Conservation (phyloP, 2,329 filamentous ascomycete species). For the Didymella lethalis region DNA sequence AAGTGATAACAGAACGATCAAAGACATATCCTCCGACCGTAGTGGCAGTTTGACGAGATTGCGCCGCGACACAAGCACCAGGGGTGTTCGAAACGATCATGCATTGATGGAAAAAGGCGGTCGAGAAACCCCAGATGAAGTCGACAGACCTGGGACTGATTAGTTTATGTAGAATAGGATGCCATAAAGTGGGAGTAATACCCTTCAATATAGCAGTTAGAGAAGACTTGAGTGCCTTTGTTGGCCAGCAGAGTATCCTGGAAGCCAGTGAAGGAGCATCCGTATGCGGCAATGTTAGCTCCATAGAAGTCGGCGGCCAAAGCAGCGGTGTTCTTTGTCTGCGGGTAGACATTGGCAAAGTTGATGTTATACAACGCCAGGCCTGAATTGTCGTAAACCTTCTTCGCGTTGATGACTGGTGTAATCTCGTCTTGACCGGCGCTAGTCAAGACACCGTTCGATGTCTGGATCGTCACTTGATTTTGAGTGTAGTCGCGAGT, state of each 20-base stretch:
- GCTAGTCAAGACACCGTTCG: slow-evolving; percentile 52
- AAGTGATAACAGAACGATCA: slow-evolving; percentile 58
- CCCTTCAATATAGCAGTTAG: slow-evolving; percentile 63
- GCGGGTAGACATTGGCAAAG: slow-evolving; percentile 48
- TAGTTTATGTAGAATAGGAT: background rate
- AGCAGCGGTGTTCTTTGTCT: slow-evolving; percentile 44
- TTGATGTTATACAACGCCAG: slow-evolving; percentile 48
- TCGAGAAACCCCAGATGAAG: slow-evolving; percentile 63
- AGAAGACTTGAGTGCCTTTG: slow-evolving; percentile 63
- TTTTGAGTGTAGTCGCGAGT: slow-evolving; percentile 50
- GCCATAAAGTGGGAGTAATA: background rate
- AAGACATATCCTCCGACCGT: slow-evolving; percentile 59
- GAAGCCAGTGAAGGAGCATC: slow-evolving; percentile 60
- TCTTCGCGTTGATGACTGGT: slow-evolving; percentile 57
- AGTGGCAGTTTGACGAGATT: slow-evolving; percentile 25
- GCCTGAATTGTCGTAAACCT: slow-evolving; percentile 38
- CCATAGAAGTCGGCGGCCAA: slow-evolving; percentile 59
- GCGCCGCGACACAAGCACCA: slow-evolving; percentile 34
- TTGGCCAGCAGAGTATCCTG: slow-evolving; percentile 59
- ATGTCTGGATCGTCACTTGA: slow-evolving; percentile 51
- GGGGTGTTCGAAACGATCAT: slow-evolving; percentile 41
- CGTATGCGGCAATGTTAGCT: slow-evolving; percentile 63
- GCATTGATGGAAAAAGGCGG: slow-evolving; percentile 59
- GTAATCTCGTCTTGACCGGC: slow-evolving; percentile 54
- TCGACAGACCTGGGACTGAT: slow-evolving; percentile 52